Evolutionary conservation across 139 green algal genomes (phyloP).

Genomic region (Chlamydomonas incerta): DNA sequence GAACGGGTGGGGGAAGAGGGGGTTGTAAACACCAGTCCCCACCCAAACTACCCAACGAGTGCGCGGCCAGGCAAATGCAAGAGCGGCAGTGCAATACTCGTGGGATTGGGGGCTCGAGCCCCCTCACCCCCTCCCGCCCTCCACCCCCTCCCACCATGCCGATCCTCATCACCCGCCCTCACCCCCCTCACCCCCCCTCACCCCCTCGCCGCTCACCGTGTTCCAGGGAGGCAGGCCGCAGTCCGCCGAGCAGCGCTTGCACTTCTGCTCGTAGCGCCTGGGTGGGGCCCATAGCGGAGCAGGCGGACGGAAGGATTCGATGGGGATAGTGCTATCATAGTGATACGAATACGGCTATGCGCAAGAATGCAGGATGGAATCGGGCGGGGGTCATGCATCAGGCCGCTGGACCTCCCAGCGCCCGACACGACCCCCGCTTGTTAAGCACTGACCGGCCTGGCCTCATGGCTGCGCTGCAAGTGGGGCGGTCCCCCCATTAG

Average conservation of each 20-base stretch:
- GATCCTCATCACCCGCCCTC: no score
- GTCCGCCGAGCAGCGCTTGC: conserved; percentile 18
- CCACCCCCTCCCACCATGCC: no score
- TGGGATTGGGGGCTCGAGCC: no score
- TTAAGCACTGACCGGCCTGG: no score
- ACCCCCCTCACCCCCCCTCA: no score
- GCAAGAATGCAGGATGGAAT: not conserved
- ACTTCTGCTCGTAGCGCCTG: conserved; percentile 35
- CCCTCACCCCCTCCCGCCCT: no score
- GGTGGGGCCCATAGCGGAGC: not conserved
- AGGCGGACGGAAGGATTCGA: not conserved
- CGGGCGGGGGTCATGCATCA: no score
- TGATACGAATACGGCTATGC: not conserved
- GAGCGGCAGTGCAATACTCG: not conserved
- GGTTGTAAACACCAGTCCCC: no score
- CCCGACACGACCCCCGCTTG: no score
- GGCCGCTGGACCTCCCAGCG: no score
- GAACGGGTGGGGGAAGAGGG: not conserved
- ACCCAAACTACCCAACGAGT: not conserved
- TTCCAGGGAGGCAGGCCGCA: conserved; percentile 19
- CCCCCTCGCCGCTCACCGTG: not conserved
- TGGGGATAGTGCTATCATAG: not conserved
- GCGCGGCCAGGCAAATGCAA: not conserved
- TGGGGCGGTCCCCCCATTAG: no score
- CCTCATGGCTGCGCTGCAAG: no score